Evolutionary conservation across 2,329 filamentous ascomycete species (phyloP), one percentile per base, ranked within the genome.

Genomic region (Verticillium klebahnii): DNA sequence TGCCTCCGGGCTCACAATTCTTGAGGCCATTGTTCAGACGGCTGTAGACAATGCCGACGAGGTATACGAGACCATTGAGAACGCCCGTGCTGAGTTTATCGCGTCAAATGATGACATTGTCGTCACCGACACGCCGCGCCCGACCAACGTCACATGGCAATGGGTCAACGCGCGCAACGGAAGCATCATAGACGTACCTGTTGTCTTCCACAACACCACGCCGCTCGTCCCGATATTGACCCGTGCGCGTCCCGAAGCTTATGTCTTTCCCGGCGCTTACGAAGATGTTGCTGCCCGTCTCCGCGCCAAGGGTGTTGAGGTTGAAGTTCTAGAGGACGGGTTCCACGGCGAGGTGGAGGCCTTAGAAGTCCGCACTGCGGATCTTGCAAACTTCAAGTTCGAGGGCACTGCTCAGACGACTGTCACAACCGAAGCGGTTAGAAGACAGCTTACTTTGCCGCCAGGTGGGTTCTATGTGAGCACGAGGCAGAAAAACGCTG

Each of bases 191-290:
- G 60, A 72, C 11, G 60, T 62, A 0, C 66, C 67, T 0, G 60
- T 72, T 3, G 60, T 66, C 1, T 72, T 72, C 23, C 45, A 67
- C 11, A 66, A 65, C 39, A 67, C 67, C 0, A 70, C 70, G 0
- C 70, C 69, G 1, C 64, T 69, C 2, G 60, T 61, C 1, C 61
- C 70, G 1, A 71, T 72, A 57, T 57, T 71, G 6, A 72, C 70
- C 1, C 66, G 70, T 9, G 17, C 58, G 0, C 65, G 70, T 0
- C 70, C 70, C 3, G 69, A 71, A 37, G 70, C 69, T 0, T 72
- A 72, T n/a, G 56, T 72, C 29, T 70, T 72, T 56, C 67, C 70
- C 0, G 61, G 66, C 5, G 66, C 69, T 0, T 72, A 68, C 66
- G 62, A 60, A 11, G 66, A 69, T 11, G 64, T 68, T 0, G 70